Evolutionary conservation across 495 filamentous ascomycete species (phyloP).

Genomic region (Penicillium lagena): DNA sequence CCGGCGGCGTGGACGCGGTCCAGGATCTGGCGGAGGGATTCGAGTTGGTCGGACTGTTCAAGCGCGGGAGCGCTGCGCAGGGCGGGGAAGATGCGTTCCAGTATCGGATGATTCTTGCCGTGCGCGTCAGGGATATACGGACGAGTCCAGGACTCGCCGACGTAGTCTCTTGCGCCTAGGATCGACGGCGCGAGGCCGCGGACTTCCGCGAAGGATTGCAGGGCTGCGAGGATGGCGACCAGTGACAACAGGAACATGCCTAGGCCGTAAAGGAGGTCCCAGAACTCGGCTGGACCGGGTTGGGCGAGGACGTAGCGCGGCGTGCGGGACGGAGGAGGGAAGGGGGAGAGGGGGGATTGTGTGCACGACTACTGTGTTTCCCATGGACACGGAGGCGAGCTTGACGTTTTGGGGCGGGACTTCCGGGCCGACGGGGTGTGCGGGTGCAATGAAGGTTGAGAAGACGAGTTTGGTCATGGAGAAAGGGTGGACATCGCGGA

Average conservation of each 20-base stretch:
- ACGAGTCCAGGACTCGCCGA: too few species aligned
- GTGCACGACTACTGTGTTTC: slow-evolving; percentile 80
- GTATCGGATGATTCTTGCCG: too few species aligned
- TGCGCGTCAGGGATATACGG: too few species aligned
- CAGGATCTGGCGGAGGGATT: slow-evolving; percentile 17
- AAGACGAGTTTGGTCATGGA: slow-evolving; percentile 83
- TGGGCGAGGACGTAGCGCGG: slow-evolving; percentile 65
- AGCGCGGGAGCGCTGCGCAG: too few species aligned
- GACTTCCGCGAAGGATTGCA: slow-evolving; percentile 63
- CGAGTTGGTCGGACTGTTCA: not conserved
- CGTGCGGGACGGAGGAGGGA: slow-evolving; percentile 36
- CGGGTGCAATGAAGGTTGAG: slow-evolving; percentile 60
- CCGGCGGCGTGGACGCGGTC: slow-evolving; percentile 20
- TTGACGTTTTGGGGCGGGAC: slow-evolving; percentile 58
- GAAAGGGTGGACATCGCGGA: slow-evolving; percentile 70
- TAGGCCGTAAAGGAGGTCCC: slow-evolving; percentile 39
- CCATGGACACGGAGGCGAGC: slow-evolving; percentile 78
- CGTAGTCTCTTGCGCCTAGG: slow-evolving; percentile 41
- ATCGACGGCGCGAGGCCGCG: slow-evolving; percentile 53
- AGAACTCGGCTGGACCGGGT: slow-evolving; percentile 43
- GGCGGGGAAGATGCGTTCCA: too few species aligned
- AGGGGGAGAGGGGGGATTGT: slow-evolving; percentile 64
- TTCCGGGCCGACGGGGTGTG: slow-evolving; percentile 36
- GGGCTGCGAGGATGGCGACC: slow-evolving; percentile 50
- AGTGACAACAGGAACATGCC: slow-evolving; percentile 46